Percentiles rank a stretch among this genome's conserved stretches.
These are phyloP conservation scores for Mortierella sp. DNA, from an alignment of 371 early-diverging fungal species.

Conservation along the genomic window DNA sequence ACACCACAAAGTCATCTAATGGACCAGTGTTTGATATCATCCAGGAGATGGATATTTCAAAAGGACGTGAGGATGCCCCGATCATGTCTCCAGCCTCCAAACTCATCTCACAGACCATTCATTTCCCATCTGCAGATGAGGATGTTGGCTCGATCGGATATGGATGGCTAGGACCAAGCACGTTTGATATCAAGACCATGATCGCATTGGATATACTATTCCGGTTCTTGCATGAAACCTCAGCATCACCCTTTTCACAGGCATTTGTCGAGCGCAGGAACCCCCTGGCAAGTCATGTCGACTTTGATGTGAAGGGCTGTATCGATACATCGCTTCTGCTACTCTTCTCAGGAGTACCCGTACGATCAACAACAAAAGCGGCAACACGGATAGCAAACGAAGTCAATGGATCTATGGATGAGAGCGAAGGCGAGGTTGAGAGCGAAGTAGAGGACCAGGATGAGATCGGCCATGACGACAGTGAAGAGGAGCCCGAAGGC, in stretches of 20 bases:
- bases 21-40: conserved; percentile 28
- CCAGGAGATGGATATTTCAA: conserved; percentile 44
- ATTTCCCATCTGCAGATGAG: conserved; percentile 67
- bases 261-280: conserved; percentile 66
- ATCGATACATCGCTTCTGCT: conserved; percentile 61
- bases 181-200: conserved; percentile 60
- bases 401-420: conserved; percentile 1
- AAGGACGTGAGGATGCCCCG: conserved; percentile 51
- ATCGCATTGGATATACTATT: conserved; percentile 71
- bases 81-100: conserved; percentile 47
- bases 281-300: conserved; percentile 69
- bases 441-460: conserved; percentile 16
- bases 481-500: conserved; percentile 8
- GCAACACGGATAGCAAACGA: not conserved
- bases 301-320: conserved; percentile 63
- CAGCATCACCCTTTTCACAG: conserved; percentile 67
- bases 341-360: conserved; percentile 70
- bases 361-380: conserved; percentile 23
- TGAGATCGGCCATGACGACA: conserved; percentile 11
- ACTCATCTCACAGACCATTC: conserved; percentile 52
- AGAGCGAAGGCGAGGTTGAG: not conserved
- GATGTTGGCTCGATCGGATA: conserved; percentile 70
- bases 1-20: not conserved
- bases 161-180: conserved; percentile 73
- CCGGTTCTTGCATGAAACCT: conserved; percentile 66